Base-by-base conservation (phyloP, 768 basidiomycete genomes). In the Inosperma sp. region DNA sequence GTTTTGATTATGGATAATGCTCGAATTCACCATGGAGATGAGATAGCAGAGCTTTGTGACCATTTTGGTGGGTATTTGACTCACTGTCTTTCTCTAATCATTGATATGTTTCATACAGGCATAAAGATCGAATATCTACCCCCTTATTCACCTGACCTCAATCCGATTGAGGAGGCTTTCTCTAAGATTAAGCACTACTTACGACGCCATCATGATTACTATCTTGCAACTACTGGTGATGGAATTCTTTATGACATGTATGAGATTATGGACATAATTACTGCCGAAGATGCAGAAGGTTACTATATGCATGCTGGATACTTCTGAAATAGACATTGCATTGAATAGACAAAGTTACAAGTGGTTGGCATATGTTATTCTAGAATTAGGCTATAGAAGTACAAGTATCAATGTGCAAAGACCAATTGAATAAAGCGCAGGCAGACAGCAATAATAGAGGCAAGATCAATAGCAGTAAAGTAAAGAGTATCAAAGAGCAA, bases 251-350 rank as follows among this genome's bases (percentile, higher is more conserved):
- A 46, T 50, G 60, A 66, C 22, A 55, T 68, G 55, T 51, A 49
- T 4, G 56, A 60, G 23, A 58, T 57, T 7, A 56, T 62, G 49
- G 50, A 62, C 7, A 52, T 65, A 16, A 56, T 69, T 12, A 62
- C 58, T n/a, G 27, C 50, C 10, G 35, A 54, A 0, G 65, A 70
- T 57, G 62, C 66, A 3, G 21, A 35, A 2, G 63, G 68, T 0
- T 70, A 67, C 43, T 65, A 67, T 43, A 49, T 58, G 36, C 64
- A 69, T 53, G 58, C 64, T 9, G 66, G 68, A 3, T 69, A 68
- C 25, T 61, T 61, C 33, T 55, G 19, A 36, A 16, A 39, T 22
- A 12, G n/a, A 10, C 19, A 21, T 39, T 39, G 36, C 36, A 39
- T 39, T 39, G 35, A 39, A 34, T 34, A 16, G 33, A 34, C 33